Evolutionary conservation across 179 eudicot species (phyloP), one percentile per base, ranked within the genome.

Genomic region (Spinacia oleracea): DNA sequence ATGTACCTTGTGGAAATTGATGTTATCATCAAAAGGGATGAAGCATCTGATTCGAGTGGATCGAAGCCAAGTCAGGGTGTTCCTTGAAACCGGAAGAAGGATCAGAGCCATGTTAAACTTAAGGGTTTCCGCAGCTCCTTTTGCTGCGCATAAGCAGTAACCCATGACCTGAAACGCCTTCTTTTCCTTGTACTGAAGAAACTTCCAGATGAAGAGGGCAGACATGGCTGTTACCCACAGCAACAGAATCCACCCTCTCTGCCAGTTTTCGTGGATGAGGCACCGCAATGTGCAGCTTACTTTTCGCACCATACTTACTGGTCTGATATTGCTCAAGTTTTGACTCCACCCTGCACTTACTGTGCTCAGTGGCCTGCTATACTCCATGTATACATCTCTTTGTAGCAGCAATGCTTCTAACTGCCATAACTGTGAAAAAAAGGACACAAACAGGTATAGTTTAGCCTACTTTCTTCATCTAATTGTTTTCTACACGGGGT

Each of bases 81-180:
- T 92, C n/a, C 97, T 86, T 43, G 92, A 92, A 77, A 92, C 92
- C 0, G 94, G 94, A 23, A 92, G 56, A 23, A 92, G 91, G 58
- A 92, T 86, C 79, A 92, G 77, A 40, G 97, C 97, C 97, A 92
- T 92, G 85, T 92, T 92, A 29, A 92, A 83, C 81, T 92, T 92
- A 23, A 92, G 82, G 5, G 92, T 92, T 86, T 92, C 97, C 0
- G 94, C 94, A 25, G 97, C 97, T 20, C 97, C 97, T 81, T 92
- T 92, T 64, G 97, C 97, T 1, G 92, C 88, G 69, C 92, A 83
- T 64, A 90, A 31, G 78, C 97, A 92, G 64, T 92, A 87, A 42
- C 97, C 97, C 97, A 92, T 92, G 48, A 88, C 87, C 8, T 87
- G 85, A 78, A 89, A 92, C 5, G 90, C 92, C 0, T 90, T 83